Evolutionary conservation across 1,284 basidiomycete genomes (phyloP), one percentile per base, ranked within the genome.

Genomic region (Boletellus deceptivus): DNA sequence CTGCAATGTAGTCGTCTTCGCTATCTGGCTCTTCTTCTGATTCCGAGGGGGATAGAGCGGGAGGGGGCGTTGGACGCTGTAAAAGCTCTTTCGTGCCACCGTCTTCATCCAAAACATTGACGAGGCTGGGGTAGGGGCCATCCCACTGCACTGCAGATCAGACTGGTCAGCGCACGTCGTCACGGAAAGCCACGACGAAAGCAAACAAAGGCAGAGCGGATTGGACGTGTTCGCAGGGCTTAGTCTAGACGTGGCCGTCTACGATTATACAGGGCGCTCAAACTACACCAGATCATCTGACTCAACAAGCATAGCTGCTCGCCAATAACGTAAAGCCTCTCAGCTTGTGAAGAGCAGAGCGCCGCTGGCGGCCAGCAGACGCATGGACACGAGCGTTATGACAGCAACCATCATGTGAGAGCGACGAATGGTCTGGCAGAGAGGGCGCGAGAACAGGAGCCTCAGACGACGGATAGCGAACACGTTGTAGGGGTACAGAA

Each of bases 1-100:
- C 79, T 25, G 71, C 83, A 37, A 84, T 73, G 64, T 86, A 85
- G 59, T 89, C 87, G 57, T 89, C 86, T 55, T 79, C 85, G 61
- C 81, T 85, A 46, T 73, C 77, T 40, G 67, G 67, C 35, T 79
- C 76, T 33, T 73, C 76, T 37, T 79, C 79, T 3, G 82, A 79
- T 54, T 80, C 80, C 9, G 76, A 75, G 17, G 64, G 62, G 1
- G 56, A 66, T 54, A 70, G 38, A 0, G 67, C 64, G 34, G 68
- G 67, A 16, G 57, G 66, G 35, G 66, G 64, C 31, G 63, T 67
- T 43, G 63, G 47, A 38, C 22, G 53, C 6, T 43, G 59, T 20
- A 29, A 22, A 29, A 50, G 55, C 41, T 47, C 52, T 36, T 57
- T 48, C 36, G 59, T 56, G 42, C 57, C 37, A 7, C 68, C 55